Conservation (phyloP, 495 filamentous ascomycete genomes). For the Pseudoneurospora amorphoporcata region DNA sequence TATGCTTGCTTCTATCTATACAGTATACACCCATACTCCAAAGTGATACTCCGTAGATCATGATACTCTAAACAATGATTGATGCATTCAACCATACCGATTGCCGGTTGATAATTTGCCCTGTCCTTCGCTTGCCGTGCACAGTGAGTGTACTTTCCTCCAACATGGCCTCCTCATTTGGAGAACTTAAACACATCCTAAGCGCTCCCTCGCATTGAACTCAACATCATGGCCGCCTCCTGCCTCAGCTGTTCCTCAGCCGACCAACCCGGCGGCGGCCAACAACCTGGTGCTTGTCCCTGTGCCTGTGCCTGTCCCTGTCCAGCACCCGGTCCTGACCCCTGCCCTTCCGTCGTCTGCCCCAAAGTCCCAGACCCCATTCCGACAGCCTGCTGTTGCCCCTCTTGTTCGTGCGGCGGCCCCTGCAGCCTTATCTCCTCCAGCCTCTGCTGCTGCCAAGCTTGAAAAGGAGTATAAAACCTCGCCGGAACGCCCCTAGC, state of each 20-base stretch:
- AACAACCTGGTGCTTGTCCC: background rate
- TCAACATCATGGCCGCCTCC: slow-evolving; percentile 16
- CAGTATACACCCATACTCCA: too few species aligned
- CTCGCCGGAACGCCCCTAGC: background rate
- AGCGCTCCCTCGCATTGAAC: slow-evolving; percentile 5
- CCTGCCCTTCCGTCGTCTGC: background rate
- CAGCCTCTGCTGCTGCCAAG: background rate
- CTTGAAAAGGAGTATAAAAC: background rate
- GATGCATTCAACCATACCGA: too few species aligned
- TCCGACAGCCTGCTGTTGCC: background rate
- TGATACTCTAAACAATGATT: too few species aligned
- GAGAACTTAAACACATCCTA: background rate
- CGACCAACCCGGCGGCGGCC: background rate
- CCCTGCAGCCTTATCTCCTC: background rate
- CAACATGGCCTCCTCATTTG: too few species aligned
- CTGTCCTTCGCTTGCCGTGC: too few species aligned
- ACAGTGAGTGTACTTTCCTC: too few species aligned
- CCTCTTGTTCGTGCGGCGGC: background rate
- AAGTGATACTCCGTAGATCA: too few species aligned
- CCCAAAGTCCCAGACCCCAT: background rate
- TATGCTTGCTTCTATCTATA: too few species aligned
- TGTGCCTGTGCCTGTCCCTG: background rate
- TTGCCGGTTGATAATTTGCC: too few species aligned
- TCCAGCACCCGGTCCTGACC: background rate
- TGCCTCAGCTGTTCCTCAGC: slow-evolving; percentile 17